Conservation (phyloP, 805 yeast species). For the Barnettozyma pratensis region DNA sequence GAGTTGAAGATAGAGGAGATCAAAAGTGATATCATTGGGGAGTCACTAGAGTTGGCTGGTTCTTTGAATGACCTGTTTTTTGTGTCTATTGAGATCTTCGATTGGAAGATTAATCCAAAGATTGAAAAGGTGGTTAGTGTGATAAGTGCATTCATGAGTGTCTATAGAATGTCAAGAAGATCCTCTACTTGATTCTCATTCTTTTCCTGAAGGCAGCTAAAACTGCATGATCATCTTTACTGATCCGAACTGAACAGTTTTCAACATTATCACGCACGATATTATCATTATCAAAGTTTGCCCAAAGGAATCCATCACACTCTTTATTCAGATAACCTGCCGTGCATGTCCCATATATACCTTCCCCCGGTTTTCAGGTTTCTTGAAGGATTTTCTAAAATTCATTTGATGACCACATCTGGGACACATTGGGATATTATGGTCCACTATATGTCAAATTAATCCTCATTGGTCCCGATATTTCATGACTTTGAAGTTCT, state of each 20-base stretch:
- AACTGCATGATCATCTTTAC: constrained; percentile 35
- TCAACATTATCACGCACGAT: constrained; percentile 29
- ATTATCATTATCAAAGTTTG: constrained; percentile 36
- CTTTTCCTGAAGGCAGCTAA: constrained; percentile 13
- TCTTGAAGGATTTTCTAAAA: constrained; percentile 50
- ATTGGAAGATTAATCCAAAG: constrained; percentile 9
- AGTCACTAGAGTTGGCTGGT: constrained; percentile 11
- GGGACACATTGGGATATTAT: constrained; percentile 39
- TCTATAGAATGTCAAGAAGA: constrained; percentile 15
- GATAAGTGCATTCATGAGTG: constrained; percentile 15
- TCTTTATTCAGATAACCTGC: constrained; percentile 37
- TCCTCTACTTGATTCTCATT: constrained; percentile 4
- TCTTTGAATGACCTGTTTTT: constrained; percentile 15
- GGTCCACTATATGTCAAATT: constrained; percentile 55
- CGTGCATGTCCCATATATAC: constrained; percentile 64
- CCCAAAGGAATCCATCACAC: constrained; percentile 48
- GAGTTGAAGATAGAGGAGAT: constrained; percentile 9
- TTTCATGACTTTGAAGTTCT: constrained; percentile 39
- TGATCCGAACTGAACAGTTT: constrained; percentile 41
- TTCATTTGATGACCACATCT: constrained; percentile 39
- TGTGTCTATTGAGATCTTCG: constrained; percentile 15
- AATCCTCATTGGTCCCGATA: constrained; percentile 47
- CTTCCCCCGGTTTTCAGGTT: constrained; percentile 41
- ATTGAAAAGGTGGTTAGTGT: constrained; percentile 11
- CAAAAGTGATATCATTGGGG: constrained; percentile 4